These are phyloP conservation scores for Limtongozyma cylindracea DNA, from an alignment of 805 yeast genomes.

Conservation along the genomic window DNA sequence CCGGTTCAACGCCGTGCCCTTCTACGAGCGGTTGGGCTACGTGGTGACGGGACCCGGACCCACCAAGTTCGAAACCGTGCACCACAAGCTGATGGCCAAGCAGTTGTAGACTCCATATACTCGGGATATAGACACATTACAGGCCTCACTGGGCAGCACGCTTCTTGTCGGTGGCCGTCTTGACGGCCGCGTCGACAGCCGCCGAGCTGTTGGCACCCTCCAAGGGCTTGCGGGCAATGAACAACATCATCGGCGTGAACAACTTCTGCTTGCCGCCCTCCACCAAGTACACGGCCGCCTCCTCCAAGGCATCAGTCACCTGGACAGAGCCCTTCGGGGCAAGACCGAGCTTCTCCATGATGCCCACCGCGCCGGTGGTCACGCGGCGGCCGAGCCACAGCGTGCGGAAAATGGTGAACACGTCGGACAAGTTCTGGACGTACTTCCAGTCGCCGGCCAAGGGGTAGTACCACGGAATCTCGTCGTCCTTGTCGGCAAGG, in stretches of 20 bases:
- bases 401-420: constrained; percentile 73
- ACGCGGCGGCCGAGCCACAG: constrained; percentile 64
- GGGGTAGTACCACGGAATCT: constrained; percentile 95
- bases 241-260: constrained; percentile 96
- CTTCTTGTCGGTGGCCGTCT: no score
- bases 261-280: constrained; percentile 76
- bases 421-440: constrained; percentile 54
- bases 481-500: constrained; percentile 61
- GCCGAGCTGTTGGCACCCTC: no score
- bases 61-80: no score
- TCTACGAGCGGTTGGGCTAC: no score
- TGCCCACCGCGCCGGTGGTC: constrained; percentile 58
- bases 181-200: no score
- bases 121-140: no score
- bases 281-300: constrained; percentile 88
- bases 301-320: constrained; percentile 85
- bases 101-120: no score
- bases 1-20: no score
- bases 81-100: no score
- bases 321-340: constrained; percentile 81
- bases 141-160: no score
- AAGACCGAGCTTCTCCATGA: constrained; percentile 63
- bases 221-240: constrained; percentile 61
- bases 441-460: constrained; percentile 84
- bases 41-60: no score